These are phyloP conservation scores for Ascochyta clinopodiicola DNA, from an alignment of 2,329 filamentous ascomycete species.

Conservation along the genomic window DNA sequence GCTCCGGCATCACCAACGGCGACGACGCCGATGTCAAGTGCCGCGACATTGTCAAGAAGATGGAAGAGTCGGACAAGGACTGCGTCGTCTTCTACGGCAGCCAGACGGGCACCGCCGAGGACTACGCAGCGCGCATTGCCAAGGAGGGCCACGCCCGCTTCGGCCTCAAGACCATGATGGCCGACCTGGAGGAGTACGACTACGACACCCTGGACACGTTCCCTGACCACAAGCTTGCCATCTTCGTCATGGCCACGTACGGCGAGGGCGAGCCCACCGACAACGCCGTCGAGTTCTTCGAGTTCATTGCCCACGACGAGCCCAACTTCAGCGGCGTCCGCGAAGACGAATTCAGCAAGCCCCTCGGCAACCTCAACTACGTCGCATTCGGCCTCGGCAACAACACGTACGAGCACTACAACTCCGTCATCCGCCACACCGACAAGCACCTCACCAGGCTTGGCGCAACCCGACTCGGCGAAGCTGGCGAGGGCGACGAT, in stretches of 20 bases:
- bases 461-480: slow-evolving; percentile 82
- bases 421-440: slow-evolving; percentile 95
- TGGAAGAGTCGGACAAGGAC: slow-evolving; percentile 95
- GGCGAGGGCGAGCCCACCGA: slow-evolving; percentile 98
- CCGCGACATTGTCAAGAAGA: slow-evolving; percentile 91
- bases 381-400: slow-evolving; percentile 96
- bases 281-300: slow-evolving; percentile 98
- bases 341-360: slow-evolving; percentile 64
- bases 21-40: slow-evolving; percentile 80
- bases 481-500: slow-evolving; percentile 94
- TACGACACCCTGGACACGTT: slow-evolving; percentile 91
- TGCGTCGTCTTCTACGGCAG: slow-evolving; percentile 98
- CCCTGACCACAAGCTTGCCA: slow-evolving; percentile 86
- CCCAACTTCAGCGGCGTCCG: slow-evolving; percentile 77
- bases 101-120: slow-evolving; percentile 96
- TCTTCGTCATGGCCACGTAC: slow-evolving; percentile 97
- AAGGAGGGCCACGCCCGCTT: slow-evolving; percentile 98
- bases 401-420: slow-evolving; percentile 99
- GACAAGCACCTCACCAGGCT: slow-evolving; percentile 81
- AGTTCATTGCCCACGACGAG: slow-evolving; percentile 87
- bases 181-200: slow-evolving; percentile 97
- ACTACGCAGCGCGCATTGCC: slow-evolving; percentile 93
- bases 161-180: slow-evolving; percentile 96
- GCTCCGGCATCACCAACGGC: slow-evolving; percentile 70
- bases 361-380: slow-evolving; percentile 85